Base-by-base conservation (phyloP, 352 stramenopile genomes). In the Pythium chondricola region DNA sequence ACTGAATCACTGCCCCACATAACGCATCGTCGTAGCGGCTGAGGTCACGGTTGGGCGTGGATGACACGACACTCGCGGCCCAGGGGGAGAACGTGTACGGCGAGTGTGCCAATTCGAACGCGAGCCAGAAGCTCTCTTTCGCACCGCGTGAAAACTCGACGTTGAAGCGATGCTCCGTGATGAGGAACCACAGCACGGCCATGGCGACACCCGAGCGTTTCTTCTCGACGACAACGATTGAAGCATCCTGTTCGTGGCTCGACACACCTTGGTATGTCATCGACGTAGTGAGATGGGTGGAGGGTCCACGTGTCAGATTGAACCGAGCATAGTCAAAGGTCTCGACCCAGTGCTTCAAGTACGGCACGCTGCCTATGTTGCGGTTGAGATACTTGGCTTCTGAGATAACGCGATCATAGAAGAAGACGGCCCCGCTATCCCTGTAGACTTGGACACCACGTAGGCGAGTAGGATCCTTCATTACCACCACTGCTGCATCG, bases 121-220 rank as follows among this genome's bases (percentile, higher is more conserved):
- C 65, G 18, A 92, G 55, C 80, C 80, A 92, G 42, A 88, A 89
- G 0, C 71, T 45, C 31, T 92, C 80, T 37, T 88, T 88, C 54
- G 86, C 77, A 10, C 77, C 75, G 44, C 65, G 77, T 11, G 78
- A 90, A 45, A 85, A 87, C 52, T 72, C 48, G 51, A 69, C 66
- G 21, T 74, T 61, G 48, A 85, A 88, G 36, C 77, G 75, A 39
- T 77, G 60, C 46, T 83, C 58, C 0, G 77, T 83, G 29, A 88
- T 82, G 16, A 92, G 56, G 37, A 72, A 75, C 74, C 72, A 87
- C 20, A 89, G 43, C 39, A 89, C 68, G 1, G 70, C 65, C 53
- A 85, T 54, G 1, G 75, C 71, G 38, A 74, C 66, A 10, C 51
- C 59, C 8, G 56, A 57, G 16, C 67, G 49, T 16, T 56, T 43